These are phyloP conservation scores for Lindgomyces ingoldianus DNA, from an alignment of 495 filamentous ascomycete species.

Conservation along the genomic window DNA sequence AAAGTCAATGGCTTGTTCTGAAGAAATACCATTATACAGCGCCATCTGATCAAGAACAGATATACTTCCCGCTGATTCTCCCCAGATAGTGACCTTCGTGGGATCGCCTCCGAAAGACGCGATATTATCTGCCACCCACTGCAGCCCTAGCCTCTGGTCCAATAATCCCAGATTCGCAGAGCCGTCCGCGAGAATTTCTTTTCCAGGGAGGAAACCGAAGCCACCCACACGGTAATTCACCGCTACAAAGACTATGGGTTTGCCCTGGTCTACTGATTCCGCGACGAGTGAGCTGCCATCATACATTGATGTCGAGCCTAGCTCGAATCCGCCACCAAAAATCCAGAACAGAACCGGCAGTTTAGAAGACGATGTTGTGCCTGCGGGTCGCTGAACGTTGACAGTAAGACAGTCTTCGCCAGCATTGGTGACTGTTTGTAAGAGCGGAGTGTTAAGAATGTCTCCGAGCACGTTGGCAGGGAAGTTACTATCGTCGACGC, in stretches of 20 bases:
- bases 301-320: slow-evolving; percentile 62
- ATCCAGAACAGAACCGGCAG: slow-evolving; percentile 71
- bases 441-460: slow-evolving; percentile 58
- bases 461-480: slow-evolving; percentile 53
- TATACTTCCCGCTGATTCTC: slow-evolving; percentile 71
- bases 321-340: slow-evolving; percentile 66
- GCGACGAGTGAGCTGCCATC: slow-evolving; percentile 57
- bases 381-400: slow-evolving; percentile 61
- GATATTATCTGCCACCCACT: slow-evolving; percentile 47
- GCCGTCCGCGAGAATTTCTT: slow-evolving; percentile 66
- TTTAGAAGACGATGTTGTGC: slow-evolving; percentile 55
- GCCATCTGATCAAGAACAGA: slow-evolving; percentile 55
- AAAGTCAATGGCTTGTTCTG: neutral
- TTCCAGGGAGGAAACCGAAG: slow-evolving; percentile 61
- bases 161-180: slow-evolving; percentile 53
- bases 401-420: slow-evolving; percentile 66
- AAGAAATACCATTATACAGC: slow-evolving; percentile 58
- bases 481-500: slow-evolving; percentile 47
- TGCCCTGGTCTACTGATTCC: slow-evolving; percentile 54
- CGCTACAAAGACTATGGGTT: slow-evolving; percentile 64
- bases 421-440: slow-evolving; percentile 48
- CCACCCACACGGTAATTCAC: slow-evolving; percentile 65
- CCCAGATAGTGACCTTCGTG: slow-evolving; percentile 65
- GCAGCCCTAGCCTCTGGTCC: slow-evolving; percentile 43
- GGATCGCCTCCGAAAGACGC: slow-evolving; percentile 46